Conservation (phyloP, 108 stramenopile species). For the Tribonema minus region DNA sequence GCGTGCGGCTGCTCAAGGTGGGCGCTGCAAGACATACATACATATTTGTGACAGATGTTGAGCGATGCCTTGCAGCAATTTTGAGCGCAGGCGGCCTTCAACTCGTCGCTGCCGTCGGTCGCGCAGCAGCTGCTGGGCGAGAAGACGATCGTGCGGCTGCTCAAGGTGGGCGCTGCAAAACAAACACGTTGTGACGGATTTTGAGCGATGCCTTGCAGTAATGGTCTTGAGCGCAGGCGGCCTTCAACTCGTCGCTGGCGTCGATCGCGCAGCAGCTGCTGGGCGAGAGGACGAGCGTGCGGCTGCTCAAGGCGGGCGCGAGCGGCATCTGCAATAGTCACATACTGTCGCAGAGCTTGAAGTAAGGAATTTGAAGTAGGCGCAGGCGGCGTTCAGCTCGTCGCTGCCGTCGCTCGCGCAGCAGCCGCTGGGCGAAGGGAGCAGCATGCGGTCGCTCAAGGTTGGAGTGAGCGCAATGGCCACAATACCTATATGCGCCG, state of each 20-base stretch:
- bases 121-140: background rate
- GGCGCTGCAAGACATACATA: too few species aligned
- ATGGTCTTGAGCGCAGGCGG: background rate
- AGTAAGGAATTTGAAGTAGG: too few species aligned
- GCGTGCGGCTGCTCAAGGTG: background rate
- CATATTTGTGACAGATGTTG: too few species aligned
- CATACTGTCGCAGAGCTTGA: too few species aligned
- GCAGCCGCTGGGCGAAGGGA: background rate
- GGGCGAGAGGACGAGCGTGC: background rate
- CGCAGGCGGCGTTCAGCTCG: background rate
- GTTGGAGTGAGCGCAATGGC: too few species aligned
- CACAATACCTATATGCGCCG: too few species aligned
- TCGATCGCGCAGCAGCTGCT: background rate
- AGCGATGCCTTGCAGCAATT: too few species aligned
- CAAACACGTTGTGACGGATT: too few species aligned
- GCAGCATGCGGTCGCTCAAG: background rate
- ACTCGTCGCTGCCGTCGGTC: background rate
- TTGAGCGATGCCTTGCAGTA: too few species aligned
- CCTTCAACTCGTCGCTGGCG: background rate
- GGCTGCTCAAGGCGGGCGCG: background rate
- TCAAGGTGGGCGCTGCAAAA: too few species aligned
- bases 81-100: background rate
- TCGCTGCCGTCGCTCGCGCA: background rate
- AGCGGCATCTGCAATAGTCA: too few species aligned
- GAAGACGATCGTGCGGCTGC: background rate